Evolutionary conservation across 1,284 basidiomycete species (phyloP), one percentile per base, ranked within the genome.

Genomic region (Inonotus hispidus): DNA sequence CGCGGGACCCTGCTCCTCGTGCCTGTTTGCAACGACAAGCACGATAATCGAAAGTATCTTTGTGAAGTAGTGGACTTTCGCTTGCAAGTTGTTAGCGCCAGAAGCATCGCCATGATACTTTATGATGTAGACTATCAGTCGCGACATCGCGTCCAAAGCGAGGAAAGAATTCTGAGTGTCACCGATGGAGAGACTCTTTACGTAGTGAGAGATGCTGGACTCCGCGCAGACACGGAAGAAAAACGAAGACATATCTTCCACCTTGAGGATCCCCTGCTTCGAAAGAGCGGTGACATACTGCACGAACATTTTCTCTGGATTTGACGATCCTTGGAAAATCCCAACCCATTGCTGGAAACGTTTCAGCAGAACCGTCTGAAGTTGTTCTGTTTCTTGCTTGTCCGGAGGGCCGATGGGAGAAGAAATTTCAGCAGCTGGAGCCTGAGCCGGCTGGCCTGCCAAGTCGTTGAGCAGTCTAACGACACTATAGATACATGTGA

Each of bases 141-240:
- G 87, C 52, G 95, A 94, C 79, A 98, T 90, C 8, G 97, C 94
- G 74, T 99, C 97, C 67, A 98, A 81, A 16, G 94, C 93, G 71
- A 93, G 92, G 79, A 95, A 98, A 19, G 91, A 85, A 55, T 86
- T 83, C 41, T 43, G 13, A 5, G 41, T 7, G 16, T 43, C 41
- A 21, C 85, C 82, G 53, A 84, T 79, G 32, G 89, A 83, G 63
- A 92, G 82, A 68, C 88, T 89, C 75, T 95, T 95, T 72, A 90
- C 82, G 77, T 98, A 98, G 72, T 88, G 89, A 72, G 88, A 91
- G 68, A 99, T 90, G 67, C 94, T 94, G 35, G 94, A 88, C 74
- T 99, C 95, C 64, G 95, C 92, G 71, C 95, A 98, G 41, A 98
- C 95, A 23, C 97, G 86, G 85, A 98, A 99, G 81, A 99, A 99